Evolutionary conservation across 306 rosid genomes (phyloP).

Genomic region (Oemleria cerasiformis): DNA sequence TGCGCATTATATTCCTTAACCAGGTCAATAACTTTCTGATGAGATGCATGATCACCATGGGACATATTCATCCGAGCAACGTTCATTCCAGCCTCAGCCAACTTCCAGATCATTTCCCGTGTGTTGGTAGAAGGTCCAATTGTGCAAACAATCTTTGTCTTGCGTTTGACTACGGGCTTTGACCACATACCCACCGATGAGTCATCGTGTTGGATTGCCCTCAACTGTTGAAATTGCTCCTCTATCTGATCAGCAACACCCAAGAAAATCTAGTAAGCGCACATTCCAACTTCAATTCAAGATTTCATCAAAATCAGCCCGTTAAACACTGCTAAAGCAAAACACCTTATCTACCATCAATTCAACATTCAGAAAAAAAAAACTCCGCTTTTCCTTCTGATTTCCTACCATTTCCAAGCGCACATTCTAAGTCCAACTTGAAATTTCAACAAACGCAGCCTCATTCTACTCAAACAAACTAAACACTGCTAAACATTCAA

Average conservation of each 20-base stretch:
- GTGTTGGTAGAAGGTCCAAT: slow-evolving; percentile 96
- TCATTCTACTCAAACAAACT: too few species aligned
- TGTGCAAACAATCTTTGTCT: slow-evolving; percentile 97
- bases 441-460: too few species aligned
- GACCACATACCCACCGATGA: slow-evolving; percentile 74
- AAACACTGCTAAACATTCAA: too few species aligned
- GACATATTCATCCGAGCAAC: slow-evolving; percentile 98
- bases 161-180: slow-evolving; percentile 73
- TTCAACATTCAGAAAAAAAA: slow-evolving; percentile 1
- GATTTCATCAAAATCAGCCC: background rate
- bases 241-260: slow-evolving; percentile 40
- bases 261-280: background rate
- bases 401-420: background rate
- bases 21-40: slow-evolving; percentile 90
- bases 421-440: too few species aligned
- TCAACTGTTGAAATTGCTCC: slow-evolving; percentile 52
- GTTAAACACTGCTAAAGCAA: too few species aligned
- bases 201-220: slow-evolving; percentile 54
- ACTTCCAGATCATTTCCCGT: slow-evolving; percentile 92
- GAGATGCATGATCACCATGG: slow-evolving; percentile 96
- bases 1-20: slow-evolving; percentile 90
- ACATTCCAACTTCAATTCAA: background rate
- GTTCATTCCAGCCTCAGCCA: slow-evolving; percentile 97
- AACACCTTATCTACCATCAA: background rate
- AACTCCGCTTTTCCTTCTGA: background rate